Percentiles rank a stretch among this genome's conserved stretches.
Evolutionary conservation across 768 basidiomycete genomes (phyloP).

Genomic region (Dioszegia aurantiaca): DNA sequence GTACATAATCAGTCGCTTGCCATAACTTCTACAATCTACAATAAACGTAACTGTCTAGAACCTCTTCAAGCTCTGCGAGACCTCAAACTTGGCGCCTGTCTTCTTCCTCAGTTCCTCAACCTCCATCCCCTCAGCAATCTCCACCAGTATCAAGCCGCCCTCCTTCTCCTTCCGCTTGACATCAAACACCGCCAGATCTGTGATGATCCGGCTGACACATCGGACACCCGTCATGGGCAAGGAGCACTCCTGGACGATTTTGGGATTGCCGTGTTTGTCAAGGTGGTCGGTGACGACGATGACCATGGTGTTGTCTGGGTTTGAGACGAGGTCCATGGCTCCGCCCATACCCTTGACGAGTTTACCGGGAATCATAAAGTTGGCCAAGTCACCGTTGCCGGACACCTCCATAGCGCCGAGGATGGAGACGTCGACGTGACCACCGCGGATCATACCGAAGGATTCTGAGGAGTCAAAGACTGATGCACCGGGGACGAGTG

Average conservation of each 20-base stretch:
- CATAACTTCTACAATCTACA: no score
- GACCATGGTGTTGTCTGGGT: conserved; percentile 88
- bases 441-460: conserved; percentile 96
- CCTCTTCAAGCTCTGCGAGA: conserved; percentile 31
- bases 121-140: conserved; percentile 79
- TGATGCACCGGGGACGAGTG: conserved; percentile 84
- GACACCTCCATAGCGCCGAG: conserved; percentile 91
- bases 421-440: conserved; percentile 89
- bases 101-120: conserved; percentile 80
- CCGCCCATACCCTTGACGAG: conserved; percentile 67
- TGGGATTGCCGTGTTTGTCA: conserved; percentile 83
- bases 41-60: no score
- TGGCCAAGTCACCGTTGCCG: conserved; percentile 83
- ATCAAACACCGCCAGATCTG: conserved; percentile 80
- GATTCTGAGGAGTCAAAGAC: conserved; percentile 91
- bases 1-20: no score
- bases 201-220: conserved; percentile 85
- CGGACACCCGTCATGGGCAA: conserved; percentile 86
- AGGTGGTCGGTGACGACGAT: conserved; percentile 87
- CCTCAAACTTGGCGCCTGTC: conserved; percentile 75
- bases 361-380: conserved; percentile 97
- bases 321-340: conserved; percentile 94
- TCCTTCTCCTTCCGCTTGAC: conserved; percentile 62
- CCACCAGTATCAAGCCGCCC: conserved; percentile 70
- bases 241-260: conserved; percentile 75